Base-by-base conservation (phyloP, 2,329 filamentous ascomycete species). In the Fusarium neocosmosporiellum region DNA sequence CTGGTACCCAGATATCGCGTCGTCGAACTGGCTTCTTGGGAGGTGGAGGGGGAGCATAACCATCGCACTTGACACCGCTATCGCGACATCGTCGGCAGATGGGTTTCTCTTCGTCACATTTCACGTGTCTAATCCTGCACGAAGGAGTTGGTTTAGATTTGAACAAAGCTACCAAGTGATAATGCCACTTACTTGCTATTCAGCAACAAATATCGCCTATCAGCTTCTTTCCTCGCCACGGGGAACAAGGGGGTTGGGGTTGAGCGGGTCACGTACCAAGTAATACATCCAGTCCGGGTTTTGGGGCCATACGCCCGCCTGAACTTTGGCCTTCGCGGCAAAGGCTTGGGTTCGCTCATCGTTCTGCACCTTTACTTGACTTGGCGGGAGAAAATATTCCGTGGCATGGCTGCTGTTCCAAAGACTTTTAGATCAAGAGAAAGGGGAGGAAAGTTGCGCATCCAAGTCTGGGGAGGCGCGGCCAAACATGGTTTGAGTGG, bases 81-180 rank as follows among this genome's bases (percentile, higher is more conserved):
- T 67, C 66, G 5, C 58, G 57, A 59, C 75, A 77, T 14, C 75
- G 69, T 5, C 55, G 70, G 31, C 75, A 77, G 0, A 65, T 66
- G 8, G 75, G 75, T 18, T 77, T 78, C 22, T 71, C 66, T 43
- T 80, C 78, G 50, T 80, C 78, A 46, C 78, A 80, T 33, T 77
- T 77, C 29, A 74, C 43, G 29, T 75, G 75, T 8, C 75, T 71
- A 27, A 72, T 66, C 61, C 75, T 77, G 6, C 33, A 31, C 18
- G 9, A 18, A 31, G 14, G 55, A 41, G 27, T 20, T 14, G 14
- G 48, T 63, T 64, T 69, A 63, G 24, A 18, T 18, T 2, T 31
- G n/a, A 33, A 43, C 24, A 10, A 46, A 18, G 36, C 22, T 9
- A 29, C 3, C 33, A 1, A 60, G 18, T 18, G 5, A 7, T 22